Conservation (phyloP, 179 eudicot genomes). For the Pouteria campechiana region DNA sequence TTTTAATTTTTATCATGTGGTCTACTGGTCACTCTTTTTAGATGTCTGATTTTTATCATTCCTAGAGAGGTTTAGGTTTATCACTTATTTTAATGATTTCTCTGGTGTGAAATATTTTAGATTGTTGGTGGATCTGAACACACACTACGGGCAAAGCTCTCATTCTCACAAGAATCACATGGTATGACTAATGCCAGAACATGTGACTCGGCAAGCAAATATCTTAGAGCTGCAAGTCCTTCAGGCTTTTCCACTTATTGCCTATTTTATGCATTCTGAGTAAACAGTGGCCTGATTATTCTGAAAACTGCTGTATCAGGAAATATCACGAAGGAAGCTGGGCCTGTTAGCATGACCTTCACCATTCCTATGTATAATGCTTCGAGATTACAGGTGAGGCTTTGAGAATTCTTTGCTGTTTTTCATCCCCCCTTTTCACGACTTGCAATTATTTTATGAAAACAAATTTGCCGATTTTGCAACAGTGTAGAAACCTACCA, state of each 20-base stretch:
- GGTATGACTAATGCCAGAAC: conserved; percentile 30
- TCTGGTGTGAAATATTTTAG: conserved; percentile 24
- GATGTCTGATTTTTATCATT: too few species aligned
- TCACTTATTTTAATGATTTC: too few species aligned
- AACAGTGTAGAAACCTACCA: not conserved
- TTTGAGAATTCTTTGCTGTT: not conserved
- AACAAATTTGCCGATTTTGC: too few species aligned
- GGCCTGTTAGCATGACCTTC: conserved; percentile 95
- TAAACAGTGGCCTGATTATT: too few species aligned
- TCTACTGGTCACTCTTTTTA: too few species aligned
- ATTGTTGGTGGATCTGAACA: conserved; percentile 94
- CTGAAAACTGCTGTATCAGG: conserved; percentile 47
- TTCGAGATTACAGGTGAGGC: conserved; percentile 88
- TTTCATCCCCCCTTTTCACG: not conserved
- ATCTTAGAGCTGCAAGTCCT: not conserved
- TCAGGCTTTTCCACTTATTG: not conserved
- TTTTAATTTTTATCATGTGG: too few species aligned
- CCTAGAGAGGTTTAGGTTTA: too few species aligned
- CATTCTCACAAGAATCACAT: conserved; percentile 82
- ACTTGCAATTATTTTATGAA: not conserved
- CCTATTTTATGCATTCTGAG: not conserved
- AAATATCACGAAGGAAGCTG: conserved; percentile 93
- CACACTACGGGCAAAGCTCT: conserved; percentile 83
- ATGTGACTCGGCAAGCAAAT: not conserved
- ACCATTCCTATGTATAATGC: conserved; percentile 95